Conservation (phyloP, 2,329 filamentous ascomycete genomes). For the Paecilomyces variotii region DNA sequence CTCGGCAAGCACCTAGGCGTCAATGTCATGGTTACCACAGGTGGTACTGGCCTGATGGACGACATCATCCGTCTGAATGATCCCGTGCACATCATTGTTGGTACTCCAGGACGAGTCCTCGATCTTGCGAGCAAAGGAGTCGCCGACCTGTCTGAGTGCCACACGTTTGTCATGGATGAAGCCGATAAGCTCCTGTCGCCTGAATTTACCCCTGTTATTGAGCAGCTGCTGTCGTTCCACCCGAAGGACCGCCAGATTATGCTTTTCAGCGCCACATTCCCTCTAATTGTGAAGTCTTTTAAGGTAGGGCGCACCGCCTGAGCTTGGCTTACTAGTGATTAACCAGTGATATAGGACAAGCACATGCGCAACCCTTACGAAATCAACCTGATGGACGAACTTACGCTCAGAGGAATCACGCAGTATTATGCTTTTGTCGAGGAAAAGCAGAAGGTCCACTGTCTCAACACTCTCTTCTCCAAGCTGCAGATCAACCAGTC, state of each 20-base stretch:
- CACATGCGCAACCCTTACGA: slow-evolving; percentile 96
- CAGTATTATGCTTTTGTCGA: slow-evolving; percentile 99
- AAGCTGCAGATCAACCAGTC: slow-evolving; percentile 99
- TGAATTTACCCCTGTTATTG: slow-evolving; percentile 95
- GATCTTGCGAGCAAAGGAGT: slow-evolving; percentile 95
- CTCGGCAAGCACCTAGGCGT: slow-evolving; percentile 93
- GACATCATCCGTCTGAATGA: slow-evolving; percentile 94
- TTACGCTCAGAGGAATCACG: slow-evolving; percentile 94
- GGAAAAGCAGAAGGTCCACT: slow-evolving; percentile 99
- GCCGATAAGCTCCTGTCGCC: slow-evolving; percentile 94
- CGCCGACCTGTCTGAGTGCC: slow-evolving; percentile 89
- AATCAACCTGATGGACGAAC: slow-evolving; percentile 99
- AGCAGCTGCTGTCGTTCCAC: slow-evolving; percentile 90
- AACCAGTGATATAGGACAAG: slow-evolving; percentile 56
- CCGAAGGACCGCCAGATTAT: slow-evolving; percentile 97
- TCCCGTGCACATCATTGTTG: slow-evolving; percentile 93
- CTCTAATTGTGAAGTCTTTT: slow-evolving; percentile 93
- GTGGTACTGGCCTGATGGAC: slow-evolving; percentile 88
- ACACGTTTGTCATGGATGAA: slow-evolving; percentile 99
- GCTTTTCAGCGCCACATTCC: slow-evolving; percentile 98
- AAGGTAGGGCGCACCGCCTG: slow-evolving; percentile 40
- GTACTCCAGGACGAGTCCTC: slow-evolving; percentile 90
- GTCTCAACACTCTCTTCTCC: slow-evolving; percentile 95
- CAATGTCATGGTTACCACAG: slow-evolving; percentile 99
- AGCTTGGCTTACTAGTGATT: neutral